Evolutionary conservation across 371 early-diverging fungal species (phyloP), one percentile per base, ranked within the genome.

Genomic region (Catenaria anguillulae): DNA sequence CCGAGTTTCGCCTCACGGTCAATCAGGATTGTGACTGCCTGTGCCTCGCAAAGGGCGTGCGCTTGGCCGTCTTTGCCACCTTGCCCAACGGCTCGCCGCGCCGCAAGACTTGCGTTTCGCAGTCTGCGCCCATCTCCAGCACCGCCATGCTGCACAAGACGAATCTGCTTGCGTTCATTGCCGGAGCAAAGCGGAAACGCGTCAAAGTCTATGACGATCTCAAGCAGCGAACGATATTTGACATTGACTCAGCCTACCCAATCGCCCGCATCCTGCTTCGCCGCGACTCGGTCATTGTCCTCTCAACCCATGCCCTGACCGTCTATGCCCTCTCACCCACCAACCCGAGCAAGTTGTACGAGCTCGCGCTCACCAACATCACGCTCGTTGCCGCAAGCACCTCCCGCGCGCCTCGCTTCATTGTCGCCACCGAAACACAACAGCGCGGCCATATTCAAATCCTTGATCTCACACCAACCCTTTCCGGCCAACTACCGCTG

Each of bases 401-500:
- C 21, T 26, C 52, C 29, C 21, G 45, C 19, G 52, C 52, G 4
- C 21, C 26, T 8, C 52, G 52, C 2, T 17, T 50, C 26, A 31
- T 50, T 1, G 52, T 50, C 31, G 52, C 29, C 6, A 29, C 29
- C 15, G 52, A 50, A 2, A 26, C 52, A 13, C 74, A 82, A 24
- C 86, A 85, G 65, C 76, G 77, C 62, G 95, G 93, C 2, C 89
- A 91, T 65, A 73, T 93, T 60, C 93, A 93, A 65, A 80, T 89
- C 19, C 83, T 91, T 33, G 87, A 89, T 65, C 75, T 93, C 37
- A 80, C 82, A 65, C 79, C 79, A 19, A 72, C 80, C 33, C 75
- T 74, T n/a, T 65, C 70, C 15, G 52, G 52, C 13, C 8, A 23
- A 24, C 24, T 24, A 24, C 48, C 26, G n/a, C n/a, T 26, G 2